Percentiles rank a stretch among this genome's conserved stretches.
Evolutionary conservation across 2,329 filamentous ascomycete species (phyloP).

Genomic region (Xylaria sp.): DNA sequence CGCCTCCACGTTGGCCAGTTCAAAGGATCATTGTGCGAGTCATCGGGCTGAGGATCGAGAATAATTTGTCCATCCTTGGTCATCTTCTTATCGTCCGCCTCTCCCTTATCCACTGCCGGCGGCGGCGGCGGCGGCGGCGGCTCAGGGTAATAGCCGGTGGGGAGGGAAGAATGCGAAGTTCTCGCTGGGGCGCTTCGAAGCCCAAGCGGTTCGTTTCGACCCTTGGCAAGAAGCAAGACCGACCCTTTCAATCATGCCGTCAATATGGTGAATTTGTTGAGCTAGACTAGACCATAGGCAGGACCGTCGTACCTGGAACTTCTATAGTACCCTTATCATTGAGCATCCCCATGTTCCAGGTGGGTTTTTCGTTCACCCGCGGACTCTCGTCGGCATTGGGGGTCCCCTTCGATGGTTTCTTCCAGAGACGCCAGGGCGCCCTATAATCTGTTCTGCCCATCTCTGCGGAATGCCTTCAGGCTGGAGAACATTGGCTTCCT

Average conservation of each 20-base stretch:
- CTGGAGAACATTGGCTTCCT: not conserved
- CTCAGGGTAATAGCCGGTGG: constrained; percentile 47
- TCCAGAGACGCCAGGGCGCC: constrained; percentile 22
- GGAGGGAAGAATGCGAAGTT: constrained; percentile 61
- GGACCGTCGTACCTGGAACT: constrained; percentile 69
- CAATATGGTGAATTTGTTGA: constrained; percentile 5
- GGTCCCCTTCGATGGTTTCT: constrained; percentile 22
- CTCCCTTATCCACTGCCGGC: constrained; percentile 48
- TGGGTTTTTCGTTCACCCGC: constrained; percentile 19
- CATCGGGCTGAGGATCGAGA: constrained; percentile 88
- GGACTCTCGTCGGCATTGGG: constrained; percentile 6
- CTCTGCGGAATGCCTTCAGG: constrained; percentile 3
- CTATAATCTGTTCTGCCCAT: constrained; percentile 22
- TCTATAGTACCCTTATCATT: constrained; percentile 81
- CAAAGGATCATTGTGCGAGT: constrained; percentile 85
- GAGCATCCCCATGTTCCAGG: constrained; percentile 76
- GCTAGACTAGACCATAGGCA: not conserved
- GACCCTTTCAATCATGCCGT: constrained; percentile 50
- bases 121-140: constrained; percentile 31
- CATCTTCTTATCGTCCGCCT: constrained; percentile 64
- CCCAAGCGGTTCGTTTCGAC: constrained; percentile 62
- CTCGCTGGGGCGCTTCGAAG: constrained; percentile 59
- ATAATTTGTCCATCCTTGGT: constrained; percentile 84
- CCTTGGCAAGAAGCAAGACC: constrained; percentile 57
- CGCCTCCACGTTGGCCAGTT: constrained; percentile 88